These are phyloP conservation scores for Ophiocordyceps australis DNA, from an alignment of 2,329 filamentous ascomycete genomes.

Conservation along the genomic window DNA sequence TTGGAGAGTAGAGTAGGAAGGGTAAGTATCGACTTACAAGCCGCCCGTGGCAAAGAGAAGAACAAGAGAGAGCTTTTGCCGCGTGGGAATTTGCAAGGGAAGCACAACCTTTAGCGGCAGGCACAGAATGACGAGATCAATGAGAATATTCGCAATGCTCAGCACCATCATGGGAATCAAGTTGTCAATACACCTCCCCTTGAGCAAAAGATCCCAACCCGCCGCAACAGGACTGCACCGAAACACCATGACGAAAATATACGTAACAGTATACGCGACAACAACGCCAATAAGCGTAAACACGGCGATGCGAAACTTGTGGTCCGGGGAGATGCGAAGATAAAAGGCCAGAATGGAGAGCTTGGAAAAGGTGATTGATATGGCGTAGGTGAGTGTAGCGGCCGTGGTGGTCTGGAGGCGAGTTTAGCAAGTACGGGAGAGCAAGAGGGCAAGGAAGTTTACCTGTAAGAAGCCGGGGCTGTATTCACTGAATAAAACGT, in stretches of 20 bases:
- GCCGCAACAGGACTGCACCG: conserved; percentile 23
- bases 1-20: no score
- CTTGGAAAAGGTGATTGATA: conserved; percentile 1
- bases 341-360: conserved; percentile 15
- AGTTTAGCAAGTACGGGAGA: neutral
- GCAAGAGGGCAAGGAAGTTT: neutral
- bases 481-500: conserved; percentile 6
- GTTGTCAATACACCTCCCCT: conserved; percentile 19
- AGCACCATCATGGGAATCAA: conserved; percentile 11
- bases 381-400: conserved; percentile 19
- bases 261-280: conserved; percentile 19
- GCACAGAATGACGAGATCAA: conserved; percentile 24
- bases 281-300: conserved; percentile 14
- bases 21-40: conserved; percentile 8
- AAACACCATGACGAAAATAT: conserved; percentile 16
- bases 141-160: conserved; percentile 19
- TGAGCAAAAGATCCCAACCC: conserved; percentile 18
- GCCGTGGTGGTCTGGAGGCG: conserved; percentile 10
- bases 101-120: conserved; percentile 24
- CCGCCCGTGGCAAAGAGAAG: conserved; percentile 20
- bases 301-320: conserved; percentile 6
- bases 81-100: conserved; percentile 24
- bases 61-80: conserved; percentile 30
- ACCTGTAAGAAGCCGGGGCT: conserved; percentile 9
- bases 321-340: conserved; percentile 17